These are phyloP conservation scores for Mortierella sp. DNA, from an alignment of 371 early-diverging fungal genomes.

Conservation along the genomic window DNA sequence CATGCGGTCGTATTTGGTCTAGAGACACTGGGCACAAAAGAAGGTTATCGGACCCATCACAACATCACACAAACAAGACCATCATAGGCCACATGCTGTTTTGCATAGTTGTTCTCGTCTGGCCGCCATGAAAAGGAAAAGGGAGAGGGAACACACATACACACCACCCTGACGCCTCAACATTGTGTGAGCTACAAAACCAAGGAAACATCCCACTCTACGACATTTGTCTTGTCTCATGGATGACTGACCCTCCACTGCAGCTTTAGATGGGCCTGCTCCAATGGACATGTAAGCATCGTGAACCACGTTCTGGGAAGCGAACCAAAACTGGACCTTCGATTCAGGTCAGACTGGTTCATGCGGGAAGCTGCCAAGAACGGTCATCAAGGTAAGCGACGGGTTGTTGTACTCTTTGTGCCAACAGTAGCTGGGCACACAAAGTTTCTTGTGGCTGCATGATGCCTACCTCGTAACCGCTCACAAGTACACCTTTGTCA, in stretches of 20 bases:
- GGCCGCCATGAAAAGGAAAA: too few species aligned
- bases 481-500: too few species aligned
- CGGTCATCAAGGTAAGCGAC: slow-evolving; percentile 29
- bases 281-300: slow-evolving; percentile 39
- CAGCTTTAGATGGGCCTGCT: slow-evolving; percentile 53
- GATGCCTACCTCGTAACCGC: too few species aligned
- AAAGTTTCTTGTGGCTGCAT: too few species aligned
- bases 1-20: background rate
- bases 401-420: too few species aligned
- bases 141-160: too few species aligned
- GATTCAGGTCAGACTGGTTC: slow-evolving; percentile 45
- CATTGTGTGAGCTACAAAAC: background rate
- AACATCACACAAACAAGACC: slow-evolving; percentile 5
- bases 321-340: slow-evolving; percentile 38
- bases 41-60: slow-evolving; percentile 12
- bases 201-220: background rate
- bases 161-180: background rate
- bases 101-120: too few species aligned
- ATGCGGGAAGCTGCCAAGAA: slow-evolving; percentile 47
- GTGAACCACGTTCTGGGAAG: slow-evolving; percentile 22
- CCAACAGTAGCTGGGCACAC: too few species aligned
- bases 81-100: background rate
- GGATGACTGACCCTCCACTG: background rate
- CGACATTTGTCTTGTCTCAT: too few species aligned
- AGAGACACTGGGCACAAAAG: background rate